These are phyloP conservation scores for Stephanodiscus minutulus DNA, from an alignment of 108 stramenopile genomes.

Conservation along the genomic window DNA sequence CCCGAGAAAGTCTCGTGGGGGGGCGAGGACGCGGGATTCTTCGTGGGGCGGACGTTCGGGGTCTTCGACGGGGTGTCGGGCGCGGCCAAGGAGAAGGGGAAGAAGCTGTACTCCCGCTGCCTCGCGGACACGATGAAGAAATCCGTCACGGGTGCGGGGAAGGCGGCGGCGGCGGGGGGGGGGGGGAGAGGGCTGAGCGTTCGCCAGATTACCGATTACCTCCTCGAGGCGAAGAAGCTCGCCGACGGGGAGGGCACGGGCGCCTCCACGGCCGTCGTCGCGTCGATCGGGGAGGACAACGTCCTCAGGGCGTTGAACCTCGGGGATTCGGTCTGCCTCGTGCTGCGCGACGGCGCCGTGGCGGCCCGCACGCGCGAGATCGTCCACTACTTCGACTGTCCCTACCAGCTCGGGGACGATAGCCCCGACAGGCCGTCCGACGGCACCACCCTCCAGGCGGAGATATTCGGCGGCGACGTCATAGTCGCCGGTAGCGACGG, in stretches of 20 bases:
- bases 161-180: not conserved
- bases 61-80: conserved; percentile 91
- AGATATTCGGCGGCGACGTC: conserved; percentile 73
- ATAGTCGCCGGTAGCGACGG: conserved; percentile 84
- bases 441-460: conserved; percentile 71
- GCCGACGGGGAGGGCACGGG: conserved; percentile 77
- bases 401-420: conserved; percentile 80
- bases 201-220: conserved; percentile 56
- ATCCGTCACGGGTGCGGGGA: conserved; percentile 17
- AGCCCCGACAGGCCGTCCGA: conserved; percentile 83
- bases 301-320: conserved; percentile 74
- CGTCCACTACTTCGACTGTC: conserved; percentile 88
- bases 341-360: conserved; percentile 67
- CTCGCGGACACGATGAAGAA: conserved; percentile 72
- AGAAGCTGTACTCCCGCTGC: conserved; percentile 74
- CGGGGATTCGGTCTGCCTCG: conserved; percentile 79
- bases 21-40: conserved; percentile 86
- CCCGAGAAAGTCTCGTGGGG: conserved; percentile 86
- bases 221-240: conserved; percentile 63
- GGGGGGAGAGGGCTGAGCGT: conserved; percentile 46
- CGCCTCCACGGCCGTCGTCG: conserved; percentile 83
- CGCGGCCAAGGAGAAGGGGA: conserved; percentile 72
- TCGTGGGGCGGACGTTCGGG: conserved; percentile 75
- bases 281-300: conserved; percentile 76
- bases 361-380: conserved; percentile 77